These are phyloP conservation scores for Elongisporangium anandrum DNA, from an alignment of 352 stramenopile species.

Conservation along the genomic window DNA sequence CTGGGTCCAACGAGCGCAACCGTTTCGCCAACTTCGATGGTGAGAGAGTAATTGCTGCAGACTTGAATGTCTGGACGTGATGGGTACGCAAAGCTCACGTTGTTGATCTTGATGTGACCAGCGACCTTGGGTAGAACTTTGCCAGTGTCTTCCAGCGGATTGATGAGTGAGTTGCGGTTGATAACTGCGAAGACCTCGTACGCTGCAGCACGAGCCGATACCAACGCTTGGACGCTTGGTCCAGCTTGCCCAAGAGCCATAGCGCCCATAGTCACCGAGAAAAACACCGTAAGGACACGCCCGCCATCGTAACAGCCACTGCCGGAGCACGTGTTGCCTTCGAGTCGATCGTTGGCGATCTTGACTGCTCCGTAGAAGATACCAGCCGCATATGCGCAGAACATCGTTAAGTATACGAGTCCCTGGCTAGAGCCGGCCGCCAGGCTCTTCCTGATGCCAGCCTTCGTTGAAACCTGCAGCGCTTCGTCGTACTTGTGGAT, in stretches of 20 bases:
- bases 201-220: constrained; percentile 24
- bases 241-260: constrained; percentile 34
- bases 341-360: constrained; percentile 22
- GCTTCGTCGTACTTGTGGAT: constrained; percentile 33
- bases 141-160: constrained; percentile 22
- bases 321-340: constrained; percentile 16
- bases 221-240: constrained; percentile 34
- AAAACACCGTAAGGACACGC: constrained; percentile 42
- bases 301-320: constrained; percentile 36
- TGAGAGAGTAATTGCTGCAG: constrained; percentile 32
- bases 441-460: constrained; percentile 24
- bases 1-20: constrained; percentile 51
- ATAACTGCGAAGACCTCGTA: constrained; percentile 51
- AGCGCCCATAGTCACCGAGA: constrained; percentile 29
- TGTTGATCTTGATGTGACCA: constrained; percentile 73
- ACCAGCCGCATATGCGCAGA: constrained; percentile 27
- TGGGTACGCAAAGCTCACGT: constrained; percentile 66
- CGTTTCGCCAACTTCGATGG: constrained; percentile 40
- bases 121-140: constrained; percentile 20
- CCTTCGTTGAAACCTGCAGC: constrained; percentile 16
- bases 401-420: constrained; percentile 18
- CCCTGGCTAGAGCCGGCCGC: constrained; percentile 12
- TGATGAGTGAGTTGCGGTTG: constrained; percentile 41
- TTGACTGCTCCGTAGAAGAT: constrained; percentile 37
- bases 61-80: constrained; percentile 36